phyloP scores from a whole-genome alignment of 305 asterid species.

The Solanum hybrid region DNA sequence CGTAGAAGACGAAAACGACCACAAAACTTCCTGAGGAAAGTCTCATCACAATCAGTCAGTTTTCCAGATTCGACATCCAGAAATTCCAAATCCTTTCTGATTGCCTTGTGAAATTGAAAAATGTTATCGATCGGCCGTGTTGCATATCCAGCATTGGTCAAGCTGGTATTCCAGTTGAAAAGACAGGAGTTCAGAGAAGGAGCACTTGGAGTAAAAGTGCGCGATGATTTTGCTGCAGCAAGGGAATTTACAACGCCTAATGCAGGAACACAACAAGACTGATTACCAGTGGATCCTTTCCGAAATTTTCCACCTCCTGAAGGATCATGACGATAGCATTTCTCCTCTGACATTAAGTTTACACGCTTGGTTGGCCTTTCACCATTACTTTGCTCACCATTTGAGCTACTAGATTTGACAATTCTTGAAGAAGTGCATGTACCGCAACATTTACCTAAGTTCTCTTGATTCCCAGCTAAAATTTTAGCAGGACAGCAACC shows the following conservation, averaged over 20 bases:
- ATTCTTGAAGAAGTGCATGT: conserved; percentile 41
- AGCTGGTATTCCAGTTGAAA: conserved; percentile 75
- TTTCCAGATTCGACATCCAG: conserved; percentile 80
- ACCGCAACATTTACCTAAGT: conserved; percentile 32
- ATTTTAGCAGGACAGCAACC: conserved; percentile 57
- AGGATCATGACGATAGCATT: conserved; percentile 28
- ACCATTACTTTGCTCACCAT: conserved; percentile 25
- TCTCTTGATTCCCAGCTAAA: conserved; percentile 29
- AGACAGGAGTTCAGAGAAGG: conserved; percentile 90
- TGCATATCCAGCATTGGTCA: conserved; percentile 38
- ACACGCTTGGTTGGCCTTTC: conserved; percentile 31
- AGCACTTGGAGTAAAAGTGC: conserved; percentile 69
- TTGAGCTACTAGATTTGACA: conserved; percentile 18
- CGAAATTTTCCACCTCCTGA: conserved; percentile 28
- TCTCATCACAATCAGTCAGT: conserved; percentile 63
- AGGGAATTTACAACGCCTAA: conserved; percentile 74
- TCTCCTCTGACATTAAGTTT: conserved; percentile 23
- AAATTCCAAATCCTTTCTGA: conserved; percentile 90
- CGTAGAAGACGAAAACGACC: conserved; percentile 90
- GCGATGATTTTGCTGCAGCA: conserved; percentile 64
- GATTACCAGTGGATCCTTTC: conserved; percentile 39
- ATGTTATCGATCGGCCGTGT: conserved; percentile 85
- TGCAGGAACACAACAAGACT: conserved; percentile 93
- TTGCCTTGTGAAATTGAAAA: conserved; percentile 92
- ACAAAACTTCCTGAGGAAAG: conserved; percentile 68